Percentiles rank a stretch among this genome's conserved stretches.
Evolutionary conservation across 768 basidiomycete species (phyloP).

Genomic region (Sporobolomyces phaffii): DNA sequence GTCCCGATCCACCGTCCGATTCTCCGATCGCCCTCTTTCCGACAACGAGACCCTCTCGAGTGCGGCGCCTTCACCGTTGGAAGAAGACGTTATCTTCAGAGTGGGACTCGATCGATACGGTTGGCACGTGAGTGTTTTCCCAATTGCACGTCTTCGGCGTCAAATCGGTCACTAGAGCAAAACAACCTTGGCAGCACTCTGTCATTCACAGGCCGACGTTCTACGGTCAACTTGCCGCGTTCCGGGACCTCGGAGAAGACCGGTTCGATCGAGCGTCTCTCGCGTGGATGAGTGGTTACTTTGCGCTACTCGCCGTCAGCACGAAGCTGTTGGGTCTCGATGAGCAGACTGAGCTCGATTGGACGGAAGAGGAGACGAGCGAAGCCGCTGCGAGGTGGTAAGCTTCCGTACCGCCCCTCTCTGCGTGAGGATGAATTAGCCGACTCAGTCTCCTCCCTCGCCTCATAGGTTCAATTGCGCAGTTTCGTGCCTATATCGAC

Average conservation of each 20-base stretch:
- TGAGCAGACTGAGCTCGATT: conserved; percentile 14
- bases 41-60: conserved; percentile 1
- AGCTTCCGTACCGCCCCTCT: not conserved
- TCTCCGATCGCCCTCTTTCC: conserved; percentile 16
- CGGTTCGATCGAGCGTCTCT: conserved; percentile 14
- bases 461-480: conserved; percentile 23
- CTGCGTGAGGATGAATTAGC: not conserved
- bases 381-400: conserved; percentile 16
- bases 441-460: not conserved
- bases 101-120: conserved; percentile 18
- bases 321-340: conserved; percentile 24
- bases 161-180: too few species aligned
- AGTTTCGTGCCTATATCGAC: conserved; percentile 30
- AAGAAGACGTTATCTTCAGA: conserved; percentile 18
- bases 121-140: conserved; percentile 23
- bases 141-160: too few species aligned
- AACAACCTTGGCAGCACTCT: conserved; percentile 9
- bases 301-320: conserved; percentile 27
- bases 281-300: conserved; percentile 34
- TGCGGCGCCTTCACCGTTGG: conserved; percentile 2
- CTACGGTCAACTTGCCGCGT: conserved; percentile 22
- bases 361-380: conserved; percentile 20
- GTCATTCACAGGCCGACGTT: conserved; percentile 25
- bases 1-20: not conserved
- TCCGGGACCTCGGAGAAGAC: conserved; percentile 22